Evolutionary conservation across 768 basidiomycete species (phyloP).

Genomic region (Leccinum rimulosum): DNA sequence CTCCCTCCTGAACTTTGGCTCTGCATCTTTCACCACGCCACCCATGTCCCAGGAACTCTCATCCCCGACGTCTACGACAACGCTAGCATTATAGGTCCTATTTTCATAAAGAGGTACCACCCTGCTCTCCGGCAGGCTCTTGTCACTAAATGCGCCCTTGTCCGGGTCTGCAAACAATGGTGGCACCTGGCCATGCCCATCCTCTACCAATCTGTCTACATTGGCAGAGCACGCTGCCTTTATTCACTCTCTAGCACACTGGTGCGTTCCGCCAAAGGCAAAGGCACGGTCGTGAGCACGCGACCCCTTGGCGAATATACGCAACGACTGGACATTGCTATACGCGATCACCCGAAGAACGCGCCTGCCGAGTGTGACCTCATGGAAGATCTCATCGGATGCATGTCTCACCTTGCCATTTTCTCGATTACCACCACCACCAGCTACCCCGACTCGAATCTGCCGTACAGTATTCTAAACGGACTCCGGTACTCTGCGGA

Average conservation of each 20-base stretch:
- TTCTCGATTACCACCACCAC: neutral
- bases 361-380: neutral
- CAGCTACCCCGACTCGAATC: neutral
- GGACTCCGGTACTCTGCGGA: neutral
- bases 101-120: neutral
- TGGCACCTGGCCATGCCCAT: neutral
- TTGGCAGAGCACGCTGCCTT: neutral
- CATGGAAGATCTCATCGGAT: neutral
- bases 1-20: neutral
- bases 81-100: neutral
- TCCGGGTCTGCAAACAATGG: neutral
- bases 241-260: neutral
- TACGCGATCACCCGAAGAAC: neutral
- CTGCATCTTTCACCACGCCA: neutral
- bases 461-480: neutral
- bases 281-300: neutral
- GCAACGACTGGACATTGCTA: neutral
- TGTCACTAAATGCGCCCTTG: neutral
- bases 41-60: neutral
- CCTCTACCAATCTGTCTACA: neutral
- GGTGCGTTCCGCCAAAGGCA: neutral
- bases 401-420: neutral
- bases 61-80: neutral
- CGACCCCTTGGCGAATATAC: neutral
- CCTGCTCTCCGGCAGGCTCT: neutral